These are phyloP conservation scores for Intubia oerlemansii DNA, from an alignment of 2,329 filamentous ascomycete genomes.

Conservation along the genomic window DNA sequence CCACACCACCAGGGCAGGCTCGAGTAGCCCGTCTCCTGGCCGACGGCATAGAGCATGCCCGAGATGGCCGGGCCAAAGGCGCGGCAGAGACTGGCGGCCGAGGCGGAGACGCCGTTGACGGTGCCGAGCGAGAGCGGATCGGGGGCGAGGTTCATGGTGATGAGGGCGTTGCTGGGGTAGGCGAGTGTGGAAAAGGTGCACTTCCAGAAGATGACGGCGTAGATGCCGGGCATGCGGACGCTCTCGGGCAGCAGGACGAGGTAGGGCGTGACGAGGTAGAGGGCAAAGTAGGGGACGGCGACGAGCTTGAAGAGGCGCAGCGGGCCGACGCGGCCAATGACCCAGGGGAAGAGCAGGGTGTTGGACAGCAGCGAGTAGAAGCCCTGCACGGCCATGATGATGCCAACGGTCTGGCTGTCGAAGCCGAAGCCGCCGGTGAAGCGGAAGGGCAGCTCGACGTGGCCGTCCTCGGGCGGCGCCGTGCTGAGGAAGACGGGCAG, in stretches of 20 bases:
- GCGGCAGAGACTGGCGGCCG: constrained; percentile 71
- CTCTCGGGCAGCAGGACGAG: constrained; percentile 59
- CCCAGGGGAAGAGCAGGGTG: constrained; percentile 60
- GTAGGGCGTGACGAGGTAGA: constrained; percentile 80
- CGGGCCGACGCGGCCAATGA: constrained; percentile 55
- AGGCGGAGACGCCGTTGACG: constrained; percentile 82
- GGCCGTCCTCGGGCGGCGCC: constrained; percentile 23
- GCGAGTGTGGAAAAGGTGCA: constrained; percentile 82
- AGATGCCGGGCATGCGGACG: constrained; percentile 54
- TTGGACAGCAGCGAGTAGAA: constrained; percentile 77
- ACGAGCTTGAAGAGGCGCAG: constrained; percentile 66
- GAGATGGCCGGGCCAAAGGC: constrained; percentile 79
- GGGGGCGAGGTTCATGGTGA: constrained; percentile 74
- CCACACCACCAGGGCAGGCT: constrained; percentile 89
- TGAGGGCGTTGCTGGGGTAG: constrained; percentile 75
- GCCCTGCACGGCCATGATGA: constrained; percentile 76
- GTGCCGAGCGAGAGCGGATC: constrained; percentile 70
- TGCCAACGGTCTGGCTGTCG: constrained; percentile 62
- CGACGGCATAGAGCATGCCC: constrained; percentile 63
- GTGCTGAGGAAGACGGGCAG: constrained; percentile 83
- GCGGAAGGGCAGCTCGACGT: constrained; percentile 52
- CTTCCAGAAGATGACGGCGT: constrained; percentile 66
- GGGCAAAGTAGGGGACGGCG: constrained; percentile 61
- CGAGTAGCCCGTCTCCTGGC: constrained; percentile 61
- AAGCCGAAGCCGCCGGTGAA: constrained; percentile 77